Evolutionary conservation across 371 early-diverging fungal genomes (phyloP), one percentile per base, ranked within the genome.

Genomic region (Blyttiomyces sp.): DNA sequence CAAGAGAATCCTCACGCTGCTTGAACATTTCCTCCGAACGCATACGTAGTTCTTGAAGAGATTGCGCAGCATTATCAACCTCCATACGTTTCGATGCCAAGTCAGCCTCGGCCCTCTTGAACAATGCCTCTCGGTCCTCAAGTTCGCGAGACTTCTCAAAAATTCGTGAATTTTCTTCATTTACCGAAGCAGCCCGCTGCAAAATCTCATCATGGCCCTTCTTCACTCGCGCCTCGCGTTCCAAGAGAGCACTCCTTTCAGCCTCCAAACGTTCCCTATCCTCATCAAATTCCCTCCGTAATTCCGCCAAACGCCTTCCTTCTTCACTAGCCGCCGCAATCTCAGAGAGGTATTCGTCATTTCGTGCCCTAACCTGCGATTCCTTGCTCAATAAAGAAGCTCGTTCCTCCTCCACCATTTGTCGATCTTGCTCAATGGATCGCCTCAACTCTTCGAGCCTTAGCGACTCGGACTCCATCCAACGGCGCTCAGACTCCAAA

Each of bases 331-430:
- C 63, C 11, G 19, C 26, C 23, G 49, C 28, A 17, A 48, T 21
- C 35, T 46, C 39, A 7, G 57, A 13, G 17, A 62, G 49, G 34
- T 57, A 63, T 32, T 63, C 63, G 42, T 63, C 57, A 24, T 57
- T 34, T 3, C 64, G 57, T 3, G 57, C 26, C n/a, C 64, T 43
- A 17, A 64, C 34, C 24, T 58, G 44, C 5, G 59, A 44, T 43
- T 64, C 64, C 5, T 59, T 49, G 19, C 35, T n/a, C 4, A 51
- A 49, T 4, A 64, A 19, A 16, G n/a, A 16, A 6, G 51, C 50
- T n/a, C 50, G 30, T 19, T 51, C 61, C 17, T 58, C 56, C 34
- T 53, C 51, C 5, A 68, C 13, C 4, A 49, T 52, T 4, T 27
- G 13, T 24, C 49, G n/a, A 21, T 54, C 49, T 2, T 24, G 36